A percentile compares a stretch with the other conserved stretches of the same genome.
phyloP scores from a whole-genome alignment of 441 rosid genomes.

The Pelargonium australe region DNA sequence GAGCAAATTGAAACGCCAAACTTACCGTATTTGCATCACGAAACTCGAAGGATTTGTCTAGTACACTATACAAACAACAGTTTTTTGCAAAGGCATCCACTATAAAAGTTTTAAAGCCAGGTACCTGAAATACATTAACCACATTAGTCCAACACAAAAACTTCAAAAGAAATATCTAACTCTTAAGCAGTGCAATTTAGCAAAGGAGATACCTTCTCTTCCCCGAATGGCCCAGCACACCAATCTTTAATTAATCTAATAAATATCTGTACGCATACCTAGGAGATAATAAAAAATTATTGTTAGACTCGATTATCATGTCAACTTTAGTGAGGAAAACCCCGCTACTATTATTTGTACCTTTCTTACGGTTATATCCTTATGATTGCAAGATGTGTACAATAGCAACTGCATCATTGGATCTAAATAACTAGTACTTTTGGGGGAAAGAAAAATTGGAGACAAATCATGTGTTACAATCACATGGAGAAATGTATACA shows the following conservation, averaged over 20 bases:
- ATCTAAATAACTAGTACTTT: constrained; percentile 19
- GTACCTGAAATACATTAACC: constrained; percentile 18
- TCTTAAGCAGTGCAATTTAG: background rate
- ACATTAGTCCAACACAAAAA: background rate
- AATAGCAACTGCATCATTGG: constrained; percentile 21
- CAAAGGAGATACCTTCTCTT: constrained; percentile 22
- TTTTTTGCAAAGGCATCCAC: constrained; percentile 21
- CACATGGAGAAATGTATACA: constrained; percentile 25
- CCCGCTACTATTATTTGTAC: constrained; percentile 6
- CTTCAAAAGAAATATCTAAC: background rate
- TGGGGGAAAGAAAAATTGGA: constrained; percentile 24
- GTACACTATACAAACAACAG: constrained; percentile 28
- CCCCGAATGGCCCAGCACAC: constrained; percentile 21
- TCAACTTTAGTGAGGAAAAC: background rate
- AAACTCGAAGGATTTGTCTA: constrained; percentile 28
- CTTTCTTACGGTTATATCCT: constrained; percentile 24
- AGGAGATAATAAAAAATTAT: background rate
- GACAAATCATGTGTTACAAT: constrained; percentile 25
- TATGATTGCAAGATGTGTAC: constrained; percentile 24
- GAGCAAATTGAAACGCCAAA: background rate
- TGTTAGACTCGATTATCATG: background rate
- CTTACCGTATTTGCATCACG: constrained; percentile 31
- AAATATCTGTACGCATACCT: constrained; percentile 28
- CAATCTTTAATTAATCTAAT: constrained; percentile 25
- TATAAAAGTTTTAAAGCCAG: constrained; percentile 22